Conservation (phyloP, 2,329 filamentous ascomycete species). For the Drechmeria coniospora region DNA sequence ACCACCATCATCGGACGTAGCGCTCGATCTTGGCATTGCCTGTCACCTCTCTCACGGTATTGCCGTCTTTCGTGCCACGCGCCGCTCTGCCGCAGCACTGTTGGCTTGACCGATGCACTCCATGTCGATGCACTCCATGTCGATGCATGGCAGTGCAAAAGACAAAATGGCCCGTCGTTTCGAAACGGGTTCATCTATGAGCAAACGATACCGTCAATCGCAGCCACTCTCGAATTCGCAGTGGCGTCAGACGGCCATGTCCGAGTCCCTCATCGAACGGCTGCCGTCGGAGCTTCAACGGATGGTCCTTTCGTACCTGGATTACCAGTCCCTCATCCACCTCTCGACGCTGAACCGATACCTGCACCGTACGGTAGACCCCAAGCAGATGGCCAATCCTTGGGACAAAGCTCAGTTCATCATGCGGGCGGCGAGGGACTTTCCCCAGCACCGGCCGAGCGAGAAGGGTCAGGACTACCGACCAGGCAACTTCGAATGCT, state of each 20-base stretch:
- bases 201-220: no score
- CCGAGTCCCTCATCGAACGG: conserved; percentile 16
- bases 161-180: no score
- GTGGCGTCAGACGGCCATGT: conserved; percentile 4
- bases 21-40: no score
- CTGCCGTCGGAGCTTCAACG: conserved; percentile 18
- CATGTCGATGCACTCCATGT: no score
- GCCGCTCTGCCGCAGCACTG: no score
- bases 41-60: no score
- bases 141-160: no score
- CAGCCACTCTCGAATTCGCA: no score
- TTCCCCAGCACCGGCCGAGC: conserved; percentile 22
- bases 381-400: conserved; percentile 17
- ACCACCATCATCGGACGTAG: no score
- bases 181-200: no score
- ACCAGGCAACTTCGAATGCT: conserved; percentile 26
- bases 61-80: no score
- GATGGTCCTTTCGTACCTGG: conserved; percentile 19
- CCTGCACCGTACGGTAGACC: conserved; percentile 18
- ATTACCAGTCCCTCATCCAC: conserved; percentile 25
- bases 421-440: conserved; percentile 25
- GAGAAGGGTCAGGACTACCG: conserved; percentile 20
- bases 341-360: conserved; percentile 21
- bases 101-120: no score
- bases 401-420: conserved; percentile 23